A percentile compares a stretch with the other conserved stretches of the same genome.
These are phyloP conservation scores for Boletus tylopilopsis DNA, from an alignment of 768 basidiomycete genomes.

Conservation along the genomic window DNA sequence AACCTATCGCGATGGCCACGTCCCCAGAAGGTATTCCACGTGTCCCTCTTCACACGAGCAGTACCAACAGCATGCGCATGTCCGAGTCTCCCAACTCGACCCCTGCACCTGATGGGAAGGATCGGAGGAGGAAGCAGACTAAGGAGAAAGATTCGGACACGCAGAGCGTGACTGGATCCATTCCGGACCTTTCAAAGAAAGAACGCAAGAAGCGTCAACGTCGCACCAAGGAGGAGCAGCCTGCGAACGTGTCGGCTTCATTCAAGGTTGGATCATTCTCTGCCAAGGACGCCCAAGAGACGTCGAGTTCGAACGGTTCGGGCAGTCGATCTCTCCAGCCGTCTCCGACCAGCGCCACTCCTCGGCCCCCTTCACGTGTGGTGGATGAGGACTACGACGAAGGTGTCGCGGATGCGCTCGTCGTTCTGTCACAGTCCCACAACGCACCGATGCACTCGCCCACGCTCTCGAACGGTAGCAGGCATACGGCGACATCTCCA, in stretches of 20 bases:
- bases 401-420: slow-evolving; percentile 81
- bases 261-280: slow-evolving; percentile 34
- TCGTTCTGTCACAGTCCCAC: slow-evolving; percentile 55
- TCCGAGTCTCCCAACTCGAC: slow-evolving; percentile 60
- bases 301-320: slow-evolving; percentile 62
- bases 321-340: slow-evolving; percentile 64
- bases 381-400: slow-evolving; percentile 96
- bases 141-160: slow-evolving; percentile 50
- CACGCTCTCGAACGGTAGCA: slow-evolving; percentile 54
- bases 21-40: slow-evolving; percentile 43
- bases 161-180: slow-evolving; percentile 28
- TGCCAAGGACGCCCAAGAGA: slow-evolving; percentile 53
- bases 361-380: slow-evolving; percentile 58
- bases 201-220: slow-evolving; percentile 50
- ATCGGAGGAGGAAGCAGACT: slow-evolving; percentile 38
- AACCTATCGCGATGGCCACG: slow-evolving; percentile 38
- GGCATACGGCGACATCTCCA: slow-evolving; percentile 46
- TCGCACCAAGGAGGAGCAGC: slow-evolving; percentile 42
- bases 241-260: slow-evolving; percentile 29
- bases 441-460: slow-evolving; percentile 44
- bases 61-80: slow-evolving; percentile 36
- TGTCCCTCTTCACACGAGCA: slow-evolving; percentile 27
- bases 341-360: slow-evolving; percentile 61
- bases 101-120: slow-evolving; percentile 43
- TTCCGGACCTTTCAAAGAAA: slow-evolving; percentile 48